Base-by-base conservation (phyloP, 805 yeast species). In the Cyberlindnera euphorbiae region DNA sequence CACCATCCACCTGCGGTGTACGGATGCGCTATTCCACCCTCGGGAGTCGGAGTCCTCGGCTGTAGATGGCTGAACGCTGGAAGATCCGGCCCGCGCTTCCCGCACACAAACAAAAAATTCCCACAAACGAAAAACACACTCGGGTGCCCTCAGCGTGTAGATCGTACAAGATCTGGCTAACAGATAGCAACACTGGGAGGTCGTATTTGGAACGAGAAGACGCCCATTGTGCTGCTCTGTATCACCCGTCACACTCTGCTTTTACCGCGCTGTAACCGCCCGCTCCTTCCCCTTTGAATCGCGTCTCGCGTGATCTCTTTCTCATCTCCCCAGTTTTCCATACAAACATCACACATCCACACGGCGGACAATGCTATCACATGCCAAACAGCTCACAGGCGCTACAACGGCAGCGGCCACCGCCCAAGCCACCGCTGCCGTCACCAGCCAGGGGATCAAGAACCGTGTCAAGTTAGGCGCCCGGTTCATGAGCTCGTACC, bases 401-500 rank as follows among this genome's bases (percentile, higher is more conserved):
- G 14, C 39, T n/a, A 29, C 36, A 10, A 32, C 42, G 17, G 26
- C 45, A 15, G 26, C 44, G 15, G 38, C 26, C 17, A 30, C 46
- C 15, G 39, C 42, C 11, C 33, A 29, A 22, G 38, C 44, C 24
- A 40, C 35, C 7, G 34, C 41, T 21, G 30, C 43, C 2, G 23
- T 37, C 29, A 24, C 38, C 22, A 36, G 38, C 26, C 38, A 38
- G 30, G 36, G 38, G 8, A 17, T 38, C 6, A 31, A 27, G 5
- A 31, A 32, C 29, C 35, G 42, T 3, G 26, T 31, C 17, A 40
- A 42, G 30, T 32, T 36, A 1, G 52, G 52, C 17, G 19, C 43
- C 14, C 35, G 50, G 18, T 38, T 50, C 28, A 46, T 47, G 25
- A 45, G 55, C 10, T 45, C 45, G 40, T 68, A 71, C 42, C 62